phyloP scores from a whole-genome alignment of 2,329 filamentous ascomycete species.

The Claviceps sp. region DNA sequence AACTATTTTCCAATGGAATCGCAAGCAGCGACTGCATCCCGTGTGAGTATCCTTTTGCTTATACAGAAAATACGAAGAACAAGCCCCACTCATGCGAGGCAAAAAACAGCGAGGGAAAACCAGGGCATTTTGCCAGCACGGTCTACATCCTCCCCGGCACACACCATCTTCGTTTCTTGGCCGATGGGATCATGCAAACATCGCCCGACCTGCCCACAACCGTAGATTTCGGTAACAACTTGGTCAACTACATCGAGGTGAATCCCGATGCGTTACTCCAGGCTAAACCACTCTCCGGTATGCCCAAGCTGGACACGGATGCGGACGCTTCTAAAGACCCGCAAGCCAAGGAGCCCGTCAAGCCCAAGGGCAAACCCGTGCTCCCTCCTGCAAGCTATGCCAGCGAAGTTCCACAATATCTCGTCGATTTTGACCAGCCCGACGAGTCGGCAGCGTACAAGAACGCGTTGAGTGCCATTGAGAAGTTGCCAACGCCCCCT shows the following conservation, averaged over 20 bases:
- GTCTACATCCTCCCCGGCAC: conserved; percentile 84
- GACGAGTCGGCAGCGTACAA: conserved; percentile 66
- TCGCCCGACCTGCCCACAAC: conserved; percentile 81
- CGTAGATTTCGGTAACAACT: conserved; percentile 93
- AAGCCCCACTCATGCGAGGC: background rate
- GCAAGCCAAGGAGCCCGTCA: conserved; percentile 28
- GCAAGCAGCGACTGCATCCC: conserved; percentile 75
- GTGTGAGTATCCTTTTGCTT: conserved; percentile 49
- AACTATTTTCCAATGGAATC: conserved; percentile 95
- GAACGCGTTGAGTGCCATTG: conserved; percentile 59
- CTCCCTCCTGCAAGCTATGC: conserved; percentile 50
- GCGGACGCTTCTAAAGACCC: conserved; percentile 4
- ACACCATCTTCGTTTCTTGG: conserved; percentile 91
- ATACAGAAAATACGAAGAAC: background rate
- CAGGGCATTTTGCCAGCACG: conserved; percentile 58
- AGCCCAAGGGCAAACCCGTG: conserved; percentile 40
- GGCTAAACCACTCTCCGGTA: conserved; percentile 12
- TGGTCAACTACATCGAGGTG: conserved; percentile 97
- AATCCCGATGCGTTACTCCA: conserved; percentile 48
- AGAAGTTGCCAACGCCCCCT: conserved; percentile 71
- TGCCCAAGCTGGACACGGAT: conserved; percentile 7
- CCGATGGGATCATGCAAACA: conserved; percentile 86
- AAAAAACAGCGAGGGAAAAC: conserved; percentile 33
- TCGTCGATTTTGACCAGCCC: conserved; percentile 73
- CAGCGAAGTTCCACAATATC: conserved; percentile 65